Evolutionary conservation across 2,329 filamentous ascomycete species (phyloP).

Genomic region (Trichoderma atroviride): DNA sequence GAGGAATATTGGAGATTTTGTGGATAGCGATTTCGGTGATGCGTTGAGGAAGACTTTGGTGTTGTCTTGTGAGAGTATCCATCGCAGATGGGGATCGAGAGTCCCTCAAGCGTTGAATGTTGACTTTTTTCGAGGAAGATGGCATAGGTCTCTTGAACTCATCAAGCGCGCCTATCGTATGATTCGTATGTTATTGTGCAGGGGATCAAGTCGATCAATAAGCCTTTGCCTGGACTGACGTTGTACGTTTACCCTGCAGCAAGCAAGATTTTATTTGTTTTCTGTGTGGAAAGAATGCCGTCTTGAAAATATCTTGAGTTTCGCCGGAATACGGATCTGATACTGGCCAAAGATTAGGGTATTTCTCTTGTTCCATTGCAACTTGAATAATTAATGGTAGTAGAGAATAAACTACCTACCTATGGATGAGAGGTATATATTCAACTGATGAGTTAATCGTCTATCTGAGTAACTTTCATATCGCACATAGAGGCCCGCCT

Average conservation of each 20-base stretch:
- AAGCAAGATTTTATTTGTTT: background rate
- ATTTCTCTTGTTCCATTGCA: too few relatives aligned
- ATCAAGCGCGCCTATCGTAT: background rate
- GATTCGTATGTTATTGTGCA: background rate
- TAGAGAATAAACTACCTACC: too few relatives aligned
- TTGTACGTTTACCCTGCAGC: background rate
- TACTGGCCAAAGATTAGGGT: too few relatives aligned
- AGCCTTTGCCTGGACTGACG: background rate
- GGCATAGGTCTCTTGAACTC: background rate
- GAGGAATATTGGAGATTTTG: background rate
- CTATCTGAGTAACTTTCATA: too few relatives aligned
- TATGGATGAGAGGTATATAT: too few relatives aligned
- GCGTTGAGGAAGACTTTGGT: background rate
- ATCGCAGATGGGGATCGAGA: too few relatives aligned
- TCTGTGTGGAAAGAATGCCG: background rate
- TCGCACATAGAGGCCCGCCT: too few relatives aligned
- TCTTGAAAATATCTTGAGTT: background rate
- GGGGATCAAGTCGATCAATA: background rate
- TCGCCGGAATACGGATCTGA: too few relatives aligned
- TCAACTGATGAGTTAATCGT: too few relatives aligned
- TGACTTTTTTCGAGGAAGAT: background rate
- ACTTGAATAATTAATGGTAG: too few relatives aligned
- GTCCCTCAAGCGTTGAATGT: background rate
- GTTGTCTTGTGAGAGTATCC: background rate
- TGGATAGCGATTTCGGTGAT: slow-evolving; percentile 12